A percentile compares a stretch with the other conserved stretches of the same genome.
These are phyloP conservation scores for Penicillium pancosmium DNA, from an alignment of 495 filamentous ascomycete species.

Conservation along the genomic window DNA sequence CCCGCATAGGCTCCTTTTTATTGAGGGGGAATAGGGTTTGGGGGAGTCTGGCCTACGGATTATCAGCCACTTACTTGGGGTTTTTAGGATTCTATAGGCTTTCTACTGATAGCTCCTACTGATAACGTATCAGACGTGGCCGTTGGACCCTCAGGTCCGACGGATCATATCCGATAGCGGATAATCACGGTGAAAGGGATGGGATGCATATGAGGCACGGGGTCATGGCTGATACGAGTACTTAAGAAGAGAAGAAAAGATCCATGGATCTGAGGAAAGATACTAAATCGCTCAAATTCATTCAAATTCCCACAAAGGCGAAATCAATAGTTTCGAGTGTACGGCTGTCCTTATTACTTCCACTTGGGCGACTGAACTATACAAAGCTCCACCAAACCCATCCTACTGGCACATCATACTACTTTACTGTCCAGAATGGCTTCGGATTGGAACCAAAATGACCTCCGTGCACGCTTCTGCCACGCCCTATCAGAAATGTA, in stretches of 20 bases:
- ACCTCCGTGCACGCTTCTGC: slow-evolving; percentile 37
- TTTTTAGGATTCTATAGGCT: background rate
- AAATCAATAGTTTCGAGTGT: too few species aligned
- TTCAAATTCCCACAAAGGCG: too few species aligned
- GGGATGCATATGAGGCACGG: background rate
- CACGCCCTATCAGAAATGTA: slow-evolving; percentile 46
- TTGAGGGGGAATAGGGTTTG: background rate
- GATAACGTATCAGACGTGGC: slow-evolving; percentile 5
- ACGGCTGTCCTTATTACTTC: too few species aligned
- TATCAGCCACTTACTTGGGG: background rate
- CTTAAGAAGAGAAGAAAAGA: too few species aligned
- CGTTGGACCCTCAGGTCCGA: too few species aligned
- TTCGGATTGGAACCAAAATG: slow-evolving; percentile 23
- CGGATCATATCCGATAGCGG: slow-evolving; percentile 21
- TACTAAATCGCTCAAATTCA: too few species aligned
- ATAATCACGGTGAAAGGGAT: slow-evolving; percentile 18
- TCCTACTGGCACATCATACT: background rate
- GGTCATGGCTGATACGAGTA: too few species aligned
- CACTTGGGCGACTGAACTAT: too few species aligned
- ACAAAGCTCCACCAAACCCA: too few species aligned
- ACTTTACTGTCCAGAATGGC: slow-evolving; percentile 11
- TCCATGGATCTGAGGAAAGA: too few species aligned
- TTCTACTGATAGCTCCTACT: background rate
- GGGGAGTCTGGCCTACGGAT: background rate
- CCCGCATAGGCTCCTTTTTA: slow-evolving; percentile 7